Base-by-base conservation (phyloP, 768 basidiomycete species). In the Lactarius psammicola region DNA sequence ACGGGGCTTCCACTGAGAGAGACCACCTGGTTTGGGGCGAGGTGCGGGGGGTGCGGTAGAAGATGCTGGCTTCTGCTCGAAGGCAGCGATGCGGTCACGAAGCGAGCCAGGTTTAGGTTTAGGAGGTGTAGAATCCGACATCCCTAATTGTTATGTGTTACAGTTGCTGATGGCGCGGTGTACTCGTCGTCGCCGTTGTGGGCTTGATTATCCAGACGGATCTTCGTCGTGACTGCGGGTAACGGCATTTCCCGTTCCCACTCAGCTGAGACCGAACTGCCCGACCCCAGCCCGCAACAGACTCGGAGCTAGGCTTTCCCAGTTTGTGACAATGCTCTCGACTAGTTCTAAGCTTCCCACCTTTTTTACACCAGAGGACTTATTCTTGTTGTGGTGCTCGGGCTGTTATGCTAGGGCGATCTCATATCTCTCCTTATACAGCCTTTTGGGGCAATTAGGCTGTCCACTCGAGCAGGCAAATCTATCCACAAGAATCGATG, bases 21-120 rank as follows among this genome's bases (percentile, higher is more conserved):
- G 75, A 1, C 82, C 82, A 1, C 80, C 84, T 56, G 88, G 90
- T 73, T 92, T 92, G 9, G 87, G 86, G 40, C 87, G 78, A 17
- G 76, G 79, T 17, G 75, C 74, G 18, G 76, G 80, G 34, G 85
- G 67, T 11, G 75, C 59, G 18, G 77, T 49, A 5, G 74, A 34
- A 10, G 80, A 73, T 62, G 81, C 77, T 56, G 84, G 82, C 73
- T 87, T 86, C 66, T 79, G 76, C 82, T 94, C 92, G 74, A 94
- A 94, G 15, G 90, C 91, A 17, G 92, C 92, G 76, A 94, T 94
- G 73, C 92, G 85, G 79, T 94, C 92, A 73, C 89, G 87, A 75
- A 94, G 79, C 9, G 92, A 94, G 46, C 90, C 89, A 15, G 82
- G 81, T 74, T 90, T 91, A 46, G 84, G 84, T 71, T 83, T 87